These are phyloP conservation scores for Talaromyces pinophilus DNA, from an alignment of 2,329 filamentous ascomycete genomes.

Conservation along the genomic window DNA sequence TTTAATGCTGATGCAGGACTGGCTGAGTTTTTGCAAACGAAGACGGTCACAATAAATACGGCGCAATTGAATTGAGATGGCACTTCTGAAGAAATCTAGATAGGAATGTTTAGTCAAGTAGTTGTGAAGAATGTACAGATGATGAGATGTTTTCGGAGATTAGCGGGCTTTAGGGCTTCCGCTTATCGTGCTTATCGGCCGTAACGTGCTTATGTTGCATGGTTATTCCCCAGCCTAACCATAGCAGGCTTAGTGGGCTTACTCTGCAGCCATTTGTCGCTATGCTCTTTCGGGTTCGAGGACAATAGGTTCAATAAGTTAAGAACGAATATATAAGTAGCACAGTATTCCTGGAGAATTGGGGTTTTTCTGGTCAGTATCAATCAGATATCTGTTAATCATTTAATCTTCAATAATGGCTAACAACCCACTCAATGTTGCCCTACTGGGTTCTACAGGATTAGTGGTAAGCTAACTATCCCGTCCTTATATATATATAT, in stretches of 20 bases:
- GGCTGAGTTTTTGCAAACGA: conserved; percentile 63
- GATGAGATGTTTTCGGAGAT: neutral
- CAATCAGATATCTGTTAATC: neutral
- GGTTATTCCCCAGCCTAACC: neutral
- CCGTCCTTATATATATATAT: neutral
- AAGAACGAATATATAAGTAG: neutral
- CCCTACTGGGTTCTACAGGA: conserved; percentile 51
- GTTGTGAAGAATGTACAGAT: neutral
- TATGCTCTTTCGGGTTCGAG: neutral
- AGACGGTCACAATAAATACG: conserved; percentile 42
- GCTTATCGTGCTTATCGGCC: neutral
- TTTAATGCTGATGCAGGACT: conserved; percentile 58
- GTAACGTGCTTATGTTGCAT: neutral
- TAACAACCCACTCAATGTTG: conserved; percentile 33
- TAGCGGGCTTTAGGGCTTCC: neutral
- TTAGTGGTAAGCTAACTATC: conserved; percentile 46
- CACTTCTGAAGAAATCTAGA: neutral
- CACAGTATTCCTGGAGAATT: neutral
- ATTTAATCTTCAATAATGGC: conserved; percentile 37
- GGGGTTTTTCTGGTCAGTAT: neutral
- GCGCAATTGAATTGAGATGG: neutral
- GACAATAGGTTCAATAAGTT: neutral
- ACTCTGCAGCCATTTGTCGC: neutral
- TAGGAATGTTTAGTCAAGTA: neutral
- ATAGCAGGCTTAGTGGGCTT: neutral